Base-by-base conservation (phyloP, 1,284 basidiomycete species). In the Sporisorium graminicola region DNA sequence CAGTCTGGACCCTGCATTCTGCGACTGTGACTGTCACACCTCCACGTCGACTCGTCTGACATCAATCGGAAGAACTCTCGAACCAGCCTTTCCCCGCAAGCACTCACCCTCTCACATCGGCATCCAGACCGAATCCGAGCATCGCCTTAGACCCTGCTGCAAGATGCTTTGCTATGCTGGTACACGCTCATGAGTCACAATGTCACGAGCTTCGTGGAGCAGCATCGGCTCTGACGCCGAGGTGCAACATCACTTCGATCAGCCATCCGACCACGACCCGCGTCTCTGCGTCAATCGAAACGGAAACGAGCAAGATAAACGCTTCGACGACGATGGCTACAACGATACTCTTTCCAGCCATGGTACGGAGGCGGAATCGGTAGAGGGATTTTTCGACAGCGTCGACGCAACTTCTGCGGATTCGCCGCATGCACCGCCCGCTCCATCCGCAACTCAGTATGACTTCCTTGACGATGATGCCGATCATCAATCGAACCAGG, bases 211-310 rank as follows among this genome's bases (percentile, higher is more conserved):
- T 44, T 64, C 61, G n/a, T 64, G 58, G 61, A 57, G 54, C 49
- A 70, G 53, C 53, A 57, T 58, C 42, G 58, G 67, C 61, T 70
- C 67, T 27, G 67, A 65, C 18, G 67, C 60, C 67, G 58, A 65
- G 29, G 67, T 70, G 26, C 61, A 27, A 49, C 67, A 61, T 46
- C 49, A 60, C 22, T 70, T 70, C 37, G 62, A 70, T 42, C 67
- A 52, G 40, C 54, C 61, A 18, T 65, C 65, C 40, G 58, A 70
- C 29, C 26, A 60, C 49, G 51, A 61, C 13, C 52, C 58, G 44
- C 56, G 46, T 29, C 44, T n/a, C 9, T n/a, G 27, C 26, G 3
- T 27, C 24, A 22, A 27, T 35, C 31, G 18, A 40, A 22, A 29
- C 29, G 8, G 26, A n/a, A 35, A 18, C 24, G n/a, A 24, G 20